phyloP scores from a whole-genome alignment of 2,329 filamentous ascomycete species.

The Verticillium nubilum region DNA sequence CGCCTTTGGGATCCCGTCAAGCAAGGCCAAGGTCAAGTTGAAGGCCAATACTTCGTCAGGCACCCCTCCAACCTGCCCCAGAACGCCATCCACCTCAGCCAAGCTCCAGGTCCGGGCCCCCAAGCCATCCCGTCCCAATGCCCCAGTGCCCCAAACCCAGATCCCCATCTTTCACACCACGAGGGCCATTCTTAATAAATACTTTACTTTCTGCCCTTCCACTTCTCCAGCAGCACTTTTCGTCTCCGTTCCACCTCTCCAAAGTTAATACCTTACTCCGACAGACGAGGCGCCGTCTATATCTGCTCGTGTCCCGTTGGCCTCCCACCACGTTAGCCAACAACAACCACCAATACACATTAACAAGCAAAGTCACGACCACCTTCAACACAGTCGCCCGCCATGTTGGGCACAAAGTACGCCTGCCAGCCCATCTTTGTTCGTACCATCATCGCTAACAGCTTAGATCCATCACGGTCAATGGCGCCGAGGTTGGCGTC shows the following conservation, averaged over 20 bases:
- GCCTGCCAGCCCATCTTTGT: background rate
- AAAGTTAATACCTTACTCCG: background rate
- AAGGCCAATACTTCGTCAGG: background rate
- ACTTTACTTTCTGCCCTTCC: background rate
- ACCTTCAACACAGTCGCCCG: background rate
- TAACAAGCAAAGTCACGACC: background rate
- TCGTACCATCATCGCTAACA: background rate
- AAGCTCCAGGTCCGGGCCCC: background rate
- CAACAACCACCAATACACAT: background rate
- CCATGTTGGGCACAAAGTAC: background rate
- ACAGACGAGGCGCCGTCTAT: background rate
- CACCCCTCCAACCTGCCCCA: background rate
- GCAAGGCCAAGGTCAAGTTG: background rate
- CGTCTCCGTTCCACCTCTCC: background rate
- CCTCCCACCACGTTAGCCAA: background rate
- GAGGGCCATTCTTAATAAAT: background rate
- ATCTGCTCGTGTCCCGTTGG: background rate
- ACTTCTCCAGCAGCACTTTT: background rate
- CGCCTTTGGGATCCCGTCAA: background rate
- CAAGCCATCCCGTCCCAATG: background rate
- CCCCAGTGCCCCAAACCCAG: background rate
- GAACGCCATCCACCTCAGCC: background rate
- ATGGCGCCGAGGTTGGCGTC: slow-evolving; percentile 34
- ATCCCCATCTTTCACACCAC: background rate
- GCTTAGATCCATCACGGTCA: slow-evolving; percentile 33